Conservation (phyloP, 768 basidiomycete genomes). For the Asterophora parasitica region DNA sequence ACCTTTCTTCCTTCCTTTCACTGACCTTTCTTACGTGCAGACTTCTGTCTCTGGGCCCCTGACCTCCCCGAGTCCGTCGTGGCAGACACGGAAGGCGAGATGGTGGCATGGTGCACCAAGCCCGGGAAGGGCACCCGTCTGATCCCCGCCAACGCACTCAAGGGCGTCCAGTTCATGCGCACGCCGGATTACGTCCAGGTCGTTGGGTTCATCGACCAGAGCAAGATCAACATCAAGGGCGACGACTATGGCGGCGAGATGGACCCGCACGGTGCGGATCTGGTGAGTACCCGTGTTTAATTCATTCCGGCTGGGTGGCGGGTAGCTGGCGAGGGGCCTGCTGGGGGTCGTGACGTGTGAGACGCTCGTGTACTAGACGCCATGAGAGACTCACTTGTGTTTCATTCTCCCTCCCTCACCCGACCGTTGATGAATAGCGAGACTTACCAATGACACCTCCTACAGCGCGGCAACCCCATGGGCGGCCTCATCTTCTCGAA, state of each 20-base stretch:
- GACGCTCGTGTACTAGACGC: too few species aligned
- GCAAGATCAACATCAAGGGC: conserved; percentile 38
- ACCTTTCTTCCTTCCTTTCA: not conserved
- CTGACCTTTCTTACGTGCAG: conserved; percentile 27
- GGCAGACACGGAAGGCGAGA: conserved; percentile 62
- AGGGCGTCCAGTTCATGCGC: too few species aligned
- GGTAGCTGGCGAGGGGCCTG: too few species aligned
- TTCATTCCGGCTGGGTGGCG: too few species aligned
- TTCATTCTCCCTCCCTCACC: too few species aligned
- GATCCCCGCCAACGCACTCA: conserved; percentile 53
- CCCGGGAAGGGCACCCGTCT: conserved; percentile 65
- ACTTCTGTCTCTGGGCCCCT: conserved; percentile 69
- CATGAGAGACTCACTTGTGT: too few species aligned
- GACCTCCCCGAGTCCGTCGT: conserved; percentile 47
- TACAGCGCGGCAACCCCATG: conserved; percentile 78
- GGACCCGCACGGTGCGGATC: conserved; percentile 59
- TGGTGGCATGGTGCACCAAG: conserved; percentile 75
- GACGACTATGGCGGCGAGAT: conserved; percentile 66
- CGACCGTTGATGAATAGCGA: too few species aligned
- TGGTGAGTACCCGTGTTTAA: too few species aligned
- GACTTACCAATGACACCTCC: too few species aligned
- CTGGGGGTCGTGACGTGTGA: too few species aligned
- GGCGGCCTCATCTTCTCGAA: conserved; percentile 27
- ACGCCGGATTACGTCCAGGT: conserved; percentile 59
- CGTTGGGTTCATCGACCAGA: conserved; percentile 56